These are phyloP conservation scores for Komagataella populi DNA, from an alignment of 805 yeast species.

Conservation along the genomic window DNA sequence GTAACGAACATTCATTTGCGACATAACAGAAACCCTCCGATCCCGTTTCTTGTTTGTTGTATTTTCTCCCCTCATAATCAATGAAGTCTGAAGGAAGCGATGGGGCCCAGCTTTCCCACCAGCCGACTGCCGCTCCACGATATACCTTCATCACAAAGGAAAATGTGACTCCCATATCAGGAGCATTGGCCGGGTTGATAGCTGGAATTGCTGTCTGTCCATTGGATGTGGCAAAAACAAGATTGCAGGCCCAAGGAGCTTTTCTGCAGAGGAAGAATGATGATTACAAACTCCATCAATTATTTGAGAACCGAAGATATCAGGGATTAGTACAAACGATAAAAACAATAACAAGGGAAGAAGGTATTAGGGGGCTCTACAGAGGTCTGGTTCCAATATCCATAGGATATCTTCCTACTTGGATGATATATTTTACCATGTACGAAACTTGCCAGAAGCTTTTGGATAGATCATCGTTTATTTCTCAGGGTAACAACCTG, in stretches of 20 bases:
- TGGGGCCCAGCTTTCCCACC: not conserved
- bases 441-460: conserved; percentile 65
- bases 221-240: conserved; percentile 86
- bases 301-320: conserved; percentile 23
- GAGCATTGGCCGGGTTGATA: conserved; percentile 87
- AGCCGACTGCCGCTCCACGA: not conserved
- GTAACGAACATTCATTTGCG: not conserved
- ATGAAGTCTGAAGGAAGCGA: not conserved
- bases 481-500: conserved; percentile 8
- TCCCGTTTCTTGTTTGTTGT: not conserved
- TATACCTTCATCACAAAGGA: conserved; percentile 1
- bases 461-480: conserved; percentile 22
- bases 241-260: conserved; percentile 85
- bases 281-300: conserved; percentile 6
- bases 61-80: not conserved
- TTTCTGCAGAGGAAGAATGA: conserved; percentile 11
- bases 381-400: conserved; percentile 88
- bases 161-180: conserved; percentile 65
- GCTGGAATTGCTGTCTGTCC: conserved; percentile 92
- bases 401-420: conserved; percentile 89
- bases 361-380: conserved; percentile 75
- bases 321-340: conserved; percentile 54
- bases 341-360: conserved; percentile 53
- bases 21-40: not conserved
- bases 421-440: conserved; percentile 91